Evolutionary conservation across 1,284 basidiomycete species (phyloP).

Genomic region (Rhodotorula glutinis): DNA sequence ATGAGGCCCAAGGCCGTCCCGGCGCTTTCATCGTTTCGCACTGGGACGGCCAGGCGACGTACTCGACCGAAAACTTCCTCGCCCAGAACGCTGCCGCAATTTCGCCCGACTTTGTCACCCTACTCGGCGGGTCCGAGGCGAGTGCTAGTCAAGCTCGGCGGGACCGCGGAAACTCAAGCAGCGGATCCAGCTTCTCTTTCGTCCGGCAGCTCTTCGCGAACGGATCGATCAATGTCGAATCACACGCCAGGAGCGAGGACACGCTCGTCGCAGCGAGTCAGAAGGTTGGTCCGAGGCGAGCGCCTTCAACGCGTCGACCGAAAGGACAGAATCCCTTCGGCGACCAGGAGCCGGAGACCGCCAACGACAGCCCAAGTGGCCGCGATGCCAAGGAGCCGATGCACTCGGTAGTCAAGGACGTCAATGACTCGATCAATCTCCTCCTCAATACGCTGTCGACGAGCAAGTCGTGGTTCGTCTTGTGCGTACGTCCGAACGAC

Average conservation of each 20-base stretch:
- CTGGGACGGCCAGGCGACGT: conserved; percentile 84
- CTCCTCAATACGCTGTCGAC: conserved; percentile 35
- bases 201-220: conserved; percentile 83
- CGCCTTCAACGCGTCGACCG: conserved; percentile 77
- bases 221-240: conserved; percentile 82
- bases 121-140: conserved; percentile 62
- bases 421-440: conserved; percentile 32
- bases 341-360: conserved; percentile 57
- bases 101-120: conserved; percentile 86
- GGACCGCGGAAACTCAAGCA: conserved; percentile 46
- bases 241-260: conserved; percentile 85
- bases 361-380: conserved; percentile 21
- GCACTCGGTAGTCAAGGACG: conserved; percentile 33
- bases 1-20: conserved; percentile 63
- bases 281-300: conserved; percentile 84
- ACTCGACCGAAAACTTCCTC: conserved; percentile 84
- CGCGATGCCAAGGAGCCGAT: background rate
- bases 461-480: conserved; percentile 69
- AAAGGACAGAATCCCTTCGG: conserved; percentile 48
- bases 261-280: conserved; percentile 93
- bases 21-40: conserved; percentile 92
- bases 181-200: conserved; percentile 83
- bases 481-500: conserved; percentile 92
- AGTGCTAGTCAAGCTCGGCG: background rate
- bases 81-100: conserved; percentile 84